These are phyloP conservation scores for Dillenia turbinata DNA, from an alignment of 164 flowering plant species.

Conservation along the genomic window DNA sequence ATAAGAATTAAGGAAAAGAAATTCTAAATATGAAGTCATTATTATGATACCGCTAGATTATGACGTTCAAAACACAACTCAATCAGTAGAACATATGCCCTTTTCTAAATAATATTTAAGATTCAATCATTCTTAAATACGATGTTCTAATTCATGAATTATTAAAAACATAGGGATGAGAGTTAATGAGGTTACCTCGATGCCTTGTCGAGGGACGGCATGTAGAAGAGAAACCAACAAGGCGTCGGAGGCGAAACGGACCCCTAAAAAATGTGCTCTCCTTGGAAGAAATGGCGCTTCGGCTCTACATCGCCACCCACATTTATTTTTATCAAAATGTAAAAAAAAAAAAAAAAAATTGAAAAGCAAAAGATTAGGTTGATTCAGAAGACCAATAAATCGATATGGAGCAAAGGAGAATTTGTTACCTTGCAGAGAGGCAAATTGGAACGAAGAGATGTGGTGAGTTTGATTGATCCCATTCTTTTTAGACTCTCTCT, in stretches of 20 bases:
- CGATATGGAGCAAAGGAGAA: not conserved
- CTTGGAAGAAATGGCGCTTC: constrained; percentile 25
- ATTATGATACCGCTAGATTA: too few relatives aligned
- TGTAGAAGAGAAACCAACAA: constrained; percentile 12
- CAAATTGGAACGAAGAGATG: constrained; percentile 12
- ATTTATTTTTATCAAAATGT: not conserved
- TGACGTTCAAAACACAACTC: not conserved
- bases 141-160: too few relatives aligned
- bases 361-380: not conserved
- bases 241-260: constrained; percentile 18
- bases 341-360: not conserved
- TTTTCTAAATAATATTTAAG: not conserved
- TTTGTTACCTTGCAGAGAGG: constrained; percentile 24
- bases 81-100: not conserved
- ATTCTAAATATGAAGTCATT: too few relatives aligned
- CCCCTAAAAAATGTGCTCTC: constrained; percentile 31
- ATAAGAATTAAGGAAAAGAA: too few relatives aligned
- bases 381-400: not conserved
- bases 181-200: not conserved
- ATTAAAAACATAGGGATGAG: too few relatives aligned
- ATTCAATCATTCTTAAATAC: constrained; percentile 9
- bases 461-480: constrained; percentile 12
- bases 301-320: constrained; percentile 13
- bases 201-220: constrained; percentile 5
- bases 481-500: constrained; percentile 15